Base-by-base conservation (phyloP, 257 asterid genomes). In the Pogostemon cablin region DNA sequence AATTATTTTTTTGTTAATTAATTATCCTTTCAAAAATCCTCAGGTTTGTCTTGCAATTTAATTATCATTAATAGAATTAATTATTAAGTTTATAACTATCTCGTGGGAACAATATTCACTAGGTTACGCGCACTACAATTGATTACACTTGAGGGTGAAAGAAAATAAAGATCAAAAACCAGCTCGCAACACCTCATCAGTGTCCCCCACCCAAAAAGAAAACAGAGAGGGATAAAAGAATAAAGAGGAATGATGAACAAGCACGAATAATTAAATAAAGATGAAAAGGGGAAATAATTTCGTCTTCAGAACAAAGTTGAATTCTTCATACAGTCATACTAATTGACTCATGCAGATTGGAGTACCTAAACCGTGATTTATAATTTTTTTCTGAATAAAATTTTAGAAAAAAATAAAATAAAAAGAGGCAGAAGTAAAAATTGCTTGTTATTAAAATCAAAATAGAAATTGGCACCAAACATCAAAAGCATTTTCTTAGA, bases 271-370 rank as follows among this genome's bases (percentile, higher is more conserved):
- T 25, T 25, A 25, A 25, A 25, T 25, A 25, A 25, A 25, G 32
- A 25, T 25, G 32, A 25, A 25, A 25, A 25, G 32, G 32, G 32
- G 32, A 25, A 25, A 25, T 25, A 25, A 25, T 25, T 25, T 25
- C 32, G 32, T 25, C 32, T 25, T 25, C 32, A 58, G 50, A 47
- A 50, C 61, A 35, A 32, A 38, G 35, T 44, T 37, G 34, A 9
- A 46, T 37, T 57, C 67, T 32, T 57, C 67, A 57, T n/a, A 3
- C 37, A 10, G 8, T 5, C 8, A 25, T 35, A n/a, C 63, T 10
- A 46, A 59, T 12, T 38, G 75, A 58, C 35, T 69, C 70, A 41
- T 56, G 56, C 48, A 48, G 9, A 11, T 12, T 66, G 15, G 53
- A 48, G 61, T 0, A 38, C 12, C 57, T 47, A 49, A 50, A 46